These are phyloP conservation scores for Piper longum DNA, from an alignment of 164 flowering plant species.

Conservation along the genomic window DNA sequence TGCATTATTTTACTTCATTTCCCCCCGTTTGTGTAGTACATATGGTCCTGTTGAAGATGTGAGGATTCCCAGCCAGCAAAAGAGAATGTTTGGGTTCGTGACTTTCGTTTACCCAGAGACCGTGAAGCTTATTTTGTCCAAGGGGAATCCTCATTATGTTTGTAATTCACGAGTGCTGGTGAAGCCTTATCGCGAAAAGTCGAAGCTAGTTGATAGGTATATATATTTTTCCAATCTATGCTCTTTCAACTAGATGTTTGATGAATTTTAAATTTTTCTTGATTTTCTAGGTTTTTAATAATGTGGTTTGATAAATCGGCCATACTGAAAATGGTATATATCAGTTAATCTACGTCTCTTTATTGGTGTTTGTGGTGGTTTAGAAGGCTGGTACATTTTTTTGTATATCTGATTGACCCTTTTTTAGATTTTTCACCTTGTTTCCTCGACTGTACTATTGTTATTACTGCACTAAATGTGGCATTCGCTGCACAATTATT, in stretches of 20 bases:
- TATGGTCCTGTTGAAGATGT: conserved; percentile 93
- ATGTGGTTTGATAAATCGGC: neutral
- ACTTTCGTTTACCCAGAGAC: conserved; percentile 67
- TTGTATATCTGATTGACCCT: too few relatives aligned
- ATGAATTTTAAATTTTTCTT: too few relatives aligned
- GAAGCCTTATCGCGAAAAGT: conserved; percentile 82
- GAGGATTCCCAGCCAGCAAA: conserved; percentile 88
- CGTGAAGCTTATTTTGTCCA: conserved; percentile 44
- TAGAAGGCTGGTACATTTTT: neutral
- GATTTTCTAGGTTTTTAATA: too few relatives aligned
- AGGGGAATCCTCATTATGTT: conserved; percentile 78
- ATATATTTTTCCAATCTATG: neutral
- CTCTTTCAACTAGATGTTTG: neutral
- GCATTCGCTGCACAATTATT: too few relatives aligned
- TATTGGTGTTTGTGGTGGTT: neutral
- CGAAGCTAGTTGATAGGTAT: conserved; percentile 61
- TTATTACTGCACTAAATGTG: too few relatives aligned
- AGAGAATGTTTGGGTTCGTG: conserved; percentile 89
- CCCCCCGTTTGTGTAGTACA: conserved; percentile 21
- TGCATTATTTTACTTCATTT: neutral
- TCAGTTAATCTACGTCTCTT: neutral
- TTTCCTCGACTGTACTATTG: too few relatives aligned
- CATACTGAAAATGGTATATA: neutral
- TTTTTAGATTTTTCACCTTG: too few relatives aligned
- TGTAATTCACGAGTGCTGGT: conserved; percentile 92